These are phyloP conservation scores for Rhamnella rubrinervis DNA, from an alignment of 331 rosid species.

Conservation along the genomic window DNA sequence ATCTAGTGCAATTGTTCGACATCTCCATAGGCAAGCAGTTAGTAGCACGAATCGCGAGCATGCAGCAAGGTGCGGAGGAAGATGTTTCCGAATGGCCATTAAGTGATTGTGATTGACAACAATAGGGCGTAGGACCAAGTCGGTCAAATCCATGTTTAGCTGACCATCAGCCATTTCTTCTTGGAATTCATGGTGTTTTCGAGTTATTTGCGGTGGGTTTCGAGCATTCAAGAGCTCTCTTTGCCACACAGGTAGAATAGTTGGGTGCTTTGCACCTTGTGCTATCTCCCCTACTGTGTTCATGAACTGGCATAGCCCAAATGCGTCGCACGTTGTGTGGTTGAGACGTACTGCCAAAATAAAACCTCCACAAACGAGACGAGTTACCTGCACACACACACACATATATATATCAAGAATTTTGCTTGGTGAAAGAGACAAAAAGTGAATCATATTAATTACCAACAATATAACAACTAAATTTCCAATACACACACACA, in stretches of 20 bases:
- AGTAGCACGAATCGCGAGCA: slow-evolving; percentile 30
- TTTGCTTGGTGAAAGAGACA: no score
- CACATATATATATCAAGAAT: no score
- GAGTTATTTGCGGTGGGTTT: not conserved
- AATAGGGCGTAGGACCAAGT: slow-evolving; percentile 24
- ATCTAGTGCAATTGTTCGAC: slow-evolving; percentile 31
- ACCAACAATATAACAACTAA: no score
- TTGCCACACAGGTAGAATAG: slow-evolving; percentile 12
- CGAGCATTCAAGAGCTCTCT: slow-evolving; percentile 1
- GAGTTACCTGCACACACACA: slow-evolving; percentile 3
- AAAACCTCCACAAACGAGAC: not conserved
- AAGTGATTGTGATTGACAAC: slow-evolving; percentile 28
- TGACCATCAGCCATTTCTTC: no score
- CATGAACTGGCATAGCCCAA: not conserved
- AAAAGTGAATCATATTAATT: no score
- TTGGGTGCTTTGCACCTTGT: not conserved
- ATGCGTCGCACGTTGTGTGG: no score
- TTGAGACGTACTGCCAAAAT: no score
- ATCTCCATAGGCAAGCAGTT: slow-evolving; percentile 42
- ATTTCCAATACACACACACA: no score
- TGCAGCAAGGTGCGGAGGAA: slow-evolving; percentile 2
- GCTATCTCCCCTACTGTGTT: not conserved
- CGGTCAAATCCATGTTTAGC: not conserved
- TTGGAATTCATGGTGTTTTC: not conserved
- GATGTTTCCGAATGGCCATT: slow-evolving; percentile 8